Conservation (phyloP, 495 filamentous ascomycete species). For the Sporormia fimetaria region DNA sequence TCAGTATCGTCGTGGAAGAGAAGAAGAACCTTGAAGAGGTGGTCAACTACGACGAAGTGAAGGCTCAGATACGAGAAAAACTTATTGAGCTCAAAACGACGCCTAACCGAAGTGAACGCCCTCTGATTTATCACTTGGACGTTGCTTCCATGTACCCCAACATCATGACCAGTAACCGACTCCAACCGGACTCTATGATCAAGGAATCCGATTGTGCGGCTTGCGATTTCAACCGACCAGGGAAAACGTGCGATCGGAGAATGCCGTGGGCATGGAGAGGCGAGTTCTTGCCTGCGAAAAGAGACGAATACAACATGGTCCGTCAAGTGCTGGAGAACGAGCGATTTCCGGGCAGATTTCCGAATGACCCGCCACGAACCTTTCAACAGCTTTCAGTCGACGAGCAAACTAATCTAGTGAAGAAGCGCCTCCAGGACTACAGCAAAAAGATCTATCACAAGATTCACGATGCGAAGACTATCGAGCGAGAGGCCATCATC, state of each 20-base stretch:
- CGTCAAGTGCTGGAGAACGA: constrained; percentile 87
- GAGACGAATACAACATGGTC: constrained; percentile 99
- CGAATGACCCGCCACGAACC: constrained; percentile 55
- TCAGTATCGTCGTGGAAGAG: constrained; percentile 87
- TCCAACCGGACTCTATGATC: constrained; percentile 98
- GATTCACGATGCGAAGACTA: constrained; percentile 89
- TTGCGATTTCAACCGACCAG: constrained; percentile 96
- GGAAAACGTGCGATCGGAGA: constrained; percentile 91
- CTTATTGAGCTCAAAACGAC: constrained; percentile 65
- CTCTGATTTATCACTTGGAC: constrained; percentile 95
- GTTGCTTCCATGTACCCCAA: constrained; percentile 99
- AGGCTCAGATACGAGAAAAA: constrained; percentile 62
- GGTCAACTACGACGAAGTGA: constrained; percentile 86
- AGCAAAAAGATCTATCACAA: constrained; percentile 99
- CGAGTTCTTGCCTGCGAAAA: constrained; percentile 90
- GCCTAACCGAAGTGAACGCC: constrained; percentile 69
- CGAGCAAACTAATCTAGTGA: constrained; percentile 69
- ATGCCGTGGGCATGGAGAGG: constrained; percentile 98
- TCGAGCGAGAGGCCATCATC: constrained; percentile 92
- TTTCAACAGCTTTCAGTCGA: constrained; percentile 75
- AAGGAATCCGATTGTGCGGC: constrained; percentile 90
- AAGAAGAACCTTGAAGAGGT: constrained; percentile 89
- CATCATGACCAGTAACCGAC: constrained; percentile 98
- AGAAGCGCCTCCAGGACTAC: constrained; percentile 84
- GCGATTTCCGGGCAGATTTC: constrained; percentile 64